Percentiles rank a stretch among this genome's conserved stretches.
These are phyloP conservation scores for Phaeolepiota aurea DNA, from an alignment of 768 basidiomycete species.

Conservation along the genomic window DNA sequence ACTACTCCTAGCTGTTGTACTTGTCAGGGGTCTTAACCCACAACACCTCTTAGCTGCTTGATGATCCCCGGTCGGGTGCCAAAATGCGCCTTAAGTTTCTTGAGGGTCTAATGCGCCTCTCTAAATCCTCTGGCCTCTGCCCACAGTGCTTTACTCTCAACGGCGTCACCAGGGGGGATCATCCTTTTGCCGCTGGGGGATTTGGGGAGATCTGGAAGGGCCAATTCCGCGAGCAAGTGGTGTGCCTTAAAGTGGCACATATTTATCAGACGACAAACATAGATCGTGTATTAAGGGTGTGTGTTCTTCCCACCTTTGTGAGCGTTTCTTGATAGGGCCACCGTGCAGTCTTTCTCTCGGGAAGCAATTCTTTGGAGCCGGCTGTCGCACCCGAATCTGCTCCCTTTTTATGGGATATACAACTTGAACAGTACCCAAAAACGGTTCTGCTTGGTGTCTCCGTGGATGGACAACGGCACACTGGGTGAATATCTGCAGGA, in stretches of 20 bases:
- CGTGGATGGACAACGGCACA: slow-evolving; percentile 8
- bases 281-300: neutral
- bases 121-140: neutral
- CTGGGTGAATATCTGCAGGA: slow-evolving; percentile 4
- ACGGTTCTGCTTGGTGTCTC: slow-evolving; percentile 6
- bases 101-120: neutral
- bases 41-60: no score
- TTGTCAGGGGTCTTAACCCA: no score
- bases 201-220: slow-evolving; percentile 3
- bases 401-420: slow-evolving; percentile 9
- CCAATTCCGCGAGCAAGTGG: neutral
- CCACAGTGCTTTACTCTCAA: neutral
- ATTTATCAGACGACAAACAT: neutral
- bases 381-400: slow-evolving; percentile 5
- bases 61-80: neutral
- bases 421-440: neutral
- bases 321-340: neutral
- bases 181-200: neutral
- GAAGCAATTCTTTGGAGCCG: slow-evolving; percentile 8
- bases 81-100: neutral
- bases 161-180: neutral
- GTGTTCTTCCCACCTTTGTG: neutral
- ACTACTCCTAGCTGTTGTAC: no score
- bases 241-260: neutral
- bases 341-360: slow-evolving; percentile 4